Conservation (phyloP, 345 rosid genomes). For the Lenwebbia sp. region DNA sequence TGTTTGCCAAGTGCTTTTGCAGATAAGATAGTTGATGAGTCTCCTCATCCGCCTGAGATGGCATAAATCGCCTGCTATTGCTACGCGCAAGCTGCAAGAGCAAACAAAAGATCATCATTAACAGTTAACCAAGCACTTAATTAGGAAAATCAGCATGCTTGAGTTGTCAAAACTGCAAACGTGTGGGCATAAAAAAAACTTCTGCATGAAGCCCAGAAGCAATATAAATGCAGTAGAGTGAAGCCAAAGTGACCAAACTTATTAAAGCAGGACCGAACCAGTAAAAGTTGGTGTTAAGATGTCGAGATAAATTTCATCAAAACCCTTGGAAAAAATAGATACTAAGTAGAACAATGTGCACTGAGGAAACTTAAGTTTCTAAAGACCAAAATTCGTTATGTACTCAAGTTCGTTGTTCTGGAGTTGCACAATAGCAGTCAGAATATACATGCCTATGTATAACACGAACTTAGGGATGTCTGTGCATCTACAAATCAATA, state of each 20-base stretch:
- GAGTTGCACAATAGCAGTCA: neutral
- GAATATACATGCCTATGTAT: neutral
- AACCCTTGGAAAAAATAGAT: neutral
- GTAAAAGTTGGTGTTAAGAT: neutral
- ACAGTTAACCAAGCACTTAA: neutral
- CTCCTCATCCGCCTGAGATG: slow-evolving; percentile 96
- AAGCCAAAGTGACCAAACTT: neutral
- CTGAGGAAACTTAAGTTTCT: neutral
- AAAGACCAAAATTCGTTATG: neutral
- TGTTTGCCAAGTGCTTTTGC: slow-evolving; percentile 86
- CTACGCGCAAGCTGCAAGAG: slow-evolving; percentile 83
- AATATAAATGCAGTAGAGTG: neutral
- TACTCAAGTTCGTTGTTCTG: neutral
- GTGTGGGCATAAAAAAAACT: neutral
- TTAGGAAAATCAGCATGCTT: neutral
- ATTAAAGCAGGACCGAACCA: neutral
- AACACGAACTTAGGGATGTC: neutral
- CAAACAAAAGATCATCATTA: neutral
- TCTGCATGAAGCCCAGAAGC: neutral
- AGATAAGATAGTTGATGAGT: slow-evolving; percentile 94
- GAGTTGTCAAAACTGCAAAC: neutral
- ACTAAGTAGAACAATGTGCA: neutral
- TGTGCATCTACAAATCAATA: neutral
- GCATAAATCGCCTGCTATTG: slow-evolving; percentile 92
- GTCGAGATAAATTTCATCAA: neutral